phyloP scores from a whole-genome alignment of 2,329 filamentous ascomycete genomes.

The Fragosphaeria purpurea region DNA sequence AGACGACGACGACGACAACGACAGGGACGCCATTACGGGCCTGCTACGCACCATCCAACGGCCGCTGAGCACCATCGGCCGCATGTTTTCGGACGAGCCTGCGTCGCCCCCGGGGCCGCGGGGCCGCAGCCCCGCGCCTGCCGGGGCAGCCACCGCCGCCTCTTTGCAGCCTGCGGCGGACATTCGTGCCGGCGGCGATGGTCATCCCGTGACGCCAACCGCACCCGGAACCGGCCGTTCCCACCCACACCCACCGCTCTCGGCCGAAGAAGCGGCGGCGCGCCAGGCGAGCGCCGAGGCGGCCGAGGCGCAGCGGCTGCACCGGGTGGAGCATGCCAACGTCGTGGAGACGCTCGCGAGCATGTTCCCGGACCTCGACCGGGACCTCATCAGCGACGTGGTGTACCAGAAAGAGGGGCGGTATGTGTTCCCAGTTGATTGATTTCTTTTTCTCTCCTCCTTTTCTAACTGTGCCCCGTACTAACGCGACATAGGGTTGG shows the following conservation, averaged over 20 bases:
- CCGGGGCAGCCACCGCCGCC: slow-evolving; percentile 21
- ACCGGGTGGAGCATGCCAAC: slow-evolving; percentile 75
- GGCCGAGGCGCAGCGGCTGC: slow-evolving; percentile 75
- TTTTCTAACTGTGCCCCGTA: slow-evolving; percentile 3
- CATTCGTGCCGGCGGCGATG: neutral
- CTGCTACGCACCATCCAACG: slow-evolving; percentile 83
- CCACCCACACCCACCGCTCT: slow-evolving; percentile 35
- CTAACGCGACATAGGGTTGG: slow-evolving; percentile 68
- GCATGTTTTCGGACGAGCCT: slow-evolving; percentile 76
- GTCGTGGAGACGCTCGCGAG: slow-evolving; percentile 88
- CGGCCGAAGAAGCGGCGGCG: slow-evolving; percentile 79
- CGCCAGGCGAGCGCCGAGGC: slow-evolving; percentile 83
- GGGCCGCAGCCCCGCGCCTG: too few species aligned
- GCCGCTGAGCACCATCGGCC: slow-evolving; percentile 81
- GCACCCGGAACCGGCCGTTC: too few species aligned
- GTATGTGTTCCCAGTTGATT: slow-evolving; percentile 45
- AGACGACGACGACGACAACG: slow-evolving; percentile 50
- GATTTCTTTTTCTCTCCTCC: neutral
- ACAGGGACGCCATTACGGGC: slow-evolving; percentile 72
- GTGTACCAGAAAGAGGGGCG: slow-evolving; percentile 91
- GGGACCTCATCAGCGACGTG: slow-evolving; percentile 92
- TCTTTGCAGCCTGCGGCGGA: slow-evolving; percentile 11
- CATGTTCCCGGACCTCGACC: slow-evolving; percentile 95
- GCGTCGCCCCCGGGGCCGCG: slow-evolving; percentile 21
- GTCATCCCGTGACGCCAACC: too few species aligned